A percentile compares a stretch with the other conserved stretches of the same genome.
phyloP scores from a whole-genome alignment of 352 stramenopile genomes.

The Saprolegnia parasitica region DNA sequence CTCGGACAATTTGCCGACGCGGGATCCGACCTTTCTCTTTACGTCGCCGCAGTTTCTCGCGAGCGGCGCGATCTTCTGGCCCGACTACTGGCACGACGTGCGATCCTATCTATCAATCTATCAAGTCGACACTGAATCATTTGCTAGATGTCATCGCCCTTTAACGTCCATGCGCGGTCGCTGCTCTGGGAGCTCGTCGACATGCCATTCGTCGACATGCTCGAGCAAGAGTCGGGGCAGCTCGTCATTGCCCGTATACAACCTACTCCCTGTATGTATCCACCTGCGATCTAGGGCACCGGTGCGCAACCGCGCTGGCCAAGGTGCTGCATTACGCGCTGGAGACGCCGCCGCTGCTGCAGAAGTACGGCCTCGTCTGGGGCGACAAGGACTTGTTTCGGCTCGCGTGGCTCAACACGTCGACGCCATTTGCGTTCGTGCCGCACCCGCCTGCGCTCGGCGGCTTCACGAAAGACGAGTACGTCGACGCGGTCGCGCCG shows the following conservation, averaged over 20 bases:
- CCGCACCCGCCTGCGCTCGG: conserved; percentile 36
- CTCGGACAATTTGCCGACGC: conserved; percentile 45
- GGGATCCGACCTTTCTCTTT: conserved; percentile 49
- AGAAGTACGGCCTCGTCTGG: conserved; percentile 35
- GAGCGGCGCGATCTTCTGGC: conserved; percentile 49
- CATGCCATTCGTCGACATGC: conserved; percentile 48
- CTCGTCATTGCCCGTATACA: conserved; percentile 42
- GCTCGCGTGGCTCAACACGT: conserved; percentile 37
- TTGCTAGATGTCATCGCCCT: conserved; percentile 39
- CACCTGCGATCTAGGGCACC: conserved; percentile 25
- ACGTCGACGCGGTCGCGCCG: not conserved
- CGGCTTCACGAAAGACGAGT: conserved; percentile 33
- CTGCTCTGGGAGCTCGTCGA: conserved; percentile 47
- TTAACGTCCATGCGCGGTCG: conserved; percentile 44
- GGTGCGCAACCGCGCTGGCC: conserved; percentile 31
- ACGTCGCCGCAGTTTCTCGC: conserved; percentile 33
- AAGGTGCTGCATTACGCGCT: conserved; percentile 42
- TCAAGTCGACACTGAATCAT: conserved; percentile 66
- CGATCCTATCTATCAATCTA: conserved; percentile 35
- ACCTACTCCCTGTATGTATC: not conserved
- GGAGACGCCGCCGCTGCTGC: conserved; percentile 35
- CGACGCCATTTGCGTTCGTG: conserved; percentile 42
- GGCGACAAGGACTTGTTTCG: conserved; percentile 38
- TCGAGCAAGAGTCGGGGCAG: conserved; percentile 61
- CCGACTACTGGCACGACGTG: conserved; percentile 52